Evolutionary conservation across 2,329 filamentous ascomycete species (phyloP).

Genomic region (Ascochyta clinopodiicola): DNA sequence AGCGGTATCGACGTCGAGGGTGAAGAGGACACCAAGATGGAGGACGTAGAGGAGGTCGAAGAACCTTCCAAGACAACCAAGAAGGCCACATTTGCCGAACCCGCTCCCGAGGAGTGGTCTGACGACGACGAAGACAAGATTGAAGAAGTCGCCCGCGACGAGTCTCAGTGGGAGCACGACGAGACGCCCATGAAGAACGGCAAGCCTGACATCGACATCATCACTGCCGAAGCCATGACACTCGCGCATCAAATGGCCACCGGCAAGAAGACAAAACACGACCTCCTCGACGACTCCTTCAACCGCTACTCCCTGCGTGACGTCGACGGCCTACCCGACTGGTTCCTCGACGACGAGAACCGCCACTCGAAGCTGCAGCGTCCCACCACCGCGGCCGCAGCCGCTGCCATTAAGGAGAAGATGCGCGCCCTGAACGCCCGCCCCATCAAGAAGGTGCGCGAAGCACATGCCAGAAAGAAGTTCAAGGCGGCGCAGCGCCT

Average conservation of each 20-base stretch:
- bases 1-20: constrained; percentile 50
- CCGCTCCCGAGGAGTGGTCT: constrained; percentile 42
- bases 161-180: constrained; percentile 71
- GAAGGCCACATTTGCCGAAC: constrained; percentile 22
- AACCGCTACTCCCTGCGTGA: constrained; percentile 93
- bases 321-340: constrained; percentile 88
- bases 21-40: constrained; percentile 37
- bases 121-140: constrained; percentile 58
- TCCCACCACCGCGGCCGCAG: constrained; percentile 90
- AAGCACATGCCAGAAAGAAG: constrained; percentile 96
- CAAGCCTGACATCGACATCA: constrained; percentile 88
- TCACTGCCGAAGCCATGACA: constrained; percentile 99
- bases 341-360: constrained; percentile 94
- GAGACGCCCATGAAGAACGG: constrained; percentile 69
- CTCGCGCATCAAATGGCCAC: constrained; percentile 90
- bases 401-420: constrained; percentile 93
- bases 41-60: constrained; percentile 21
- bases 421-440: constrained; percentile 88
- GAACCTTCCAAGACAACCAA: constrained; percentile 27
- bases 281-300: constrained; percentile 89
- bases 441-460: constrained; percentile 98
- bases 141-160: constrained; percentile 65
- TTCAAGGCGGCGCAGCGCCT: constrained; percentile 88
- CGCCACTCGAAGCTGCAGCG: constrained; percentile 83
- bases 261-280: constrained; percentile 78